Evolutionary conservation across 345 rosid species (phyloP), one percentile per base, ranked within the genome.

Genomic region (Streptanthus diversifolius): DNA sequence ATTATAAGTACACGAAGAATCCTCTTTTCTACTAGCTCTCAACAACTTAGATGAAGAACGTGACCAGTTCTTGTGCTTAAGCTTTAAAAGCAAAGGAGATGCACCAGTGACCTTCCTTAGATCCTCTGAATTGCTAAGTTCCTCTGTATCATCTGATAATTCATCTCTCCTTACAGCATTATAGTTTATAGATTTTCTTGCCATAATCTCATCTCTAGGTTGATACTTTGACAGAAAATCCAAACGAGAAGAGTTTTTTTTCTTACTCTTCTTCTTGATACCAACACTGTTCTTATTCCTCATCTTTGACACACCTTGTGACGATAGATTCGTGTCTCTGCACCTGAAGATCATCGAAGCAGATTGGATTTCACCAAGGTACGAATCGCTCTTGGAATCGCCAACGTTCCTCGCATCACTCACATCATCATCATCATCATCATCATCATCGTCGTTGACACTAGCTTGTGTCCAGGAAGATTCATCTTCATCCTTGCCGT

Each of bases 111-210:
- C 29, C 78, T 79, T 85, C 57, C 84, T 76, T 19, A 83, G 59
- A 75, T 87, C 91, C 82, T 87, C 96, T 0, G 88, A 84, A 61
- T 77, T 80, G 67, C 82, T 70, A 43, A 70, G 82, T 33, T 88
- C 95, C 55, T 91, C 96, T 17, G 88, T 80, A 47, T 88, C 90
- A 49, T 88, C 97, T 24, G 96, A 87, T 63, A 81, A 83, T 36
- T 83, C 81, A 63, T 72, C 82, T 69, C 84, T 86, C 40, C 78
- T 75, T 70, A 78, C 77, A 75, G 53, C 63, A 70, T 79, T 85
- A 73, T 77, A 81, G 43, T 80, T n/a, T n/a, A n/a, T n/a, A n/a
- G n/a, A n/a, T n/a, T n/a, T 79, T 61, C 80, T 75, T 11, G 72
- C 39, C 17, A 71, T 63, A 69, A 11, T 52, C 13, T 73, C 66